Evolutionary conservation across 495 filamentous ascomycete genomes (phyloP), one percentile per base, ranked within the genome.

Genomic region (Xylaria longipes): DNA sequence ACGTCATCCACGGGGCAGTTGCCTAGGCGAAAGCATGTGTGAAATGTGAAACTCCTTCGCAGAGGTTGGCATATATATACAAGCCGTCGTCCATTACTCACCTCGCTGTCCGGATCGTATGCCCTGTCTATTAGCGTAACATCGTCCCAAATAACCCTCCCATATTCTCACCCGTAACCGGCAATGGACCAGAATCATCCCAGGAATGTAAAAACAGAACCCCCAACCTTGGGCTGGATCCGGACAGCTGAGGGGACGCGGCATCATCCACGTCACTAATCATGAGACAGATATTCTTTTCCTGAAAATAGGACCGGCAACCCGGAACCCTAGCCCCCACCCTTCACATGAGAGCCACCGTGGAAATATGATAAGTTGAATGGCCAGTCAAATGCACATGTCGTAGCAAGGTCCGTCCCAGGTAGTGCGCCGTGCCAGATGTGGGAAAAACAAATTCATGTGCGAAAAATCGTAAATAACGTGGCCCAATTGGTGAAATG

Each of bases 91-190:
- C 62, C 77, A 80, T 74, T 75, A 82, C 82, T 86, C 81, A 86
- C 82, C 82, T 82, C 80, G 83, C 83, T 84, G 83, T 81, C 83
- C 81, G 78, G 81, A 79, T 78, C 76, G 65, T 71, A 71, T 77
- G 79, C 77, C 77, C 75, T 79, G 75, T 80, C 77, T 80, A 71
- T 78, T 78, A 78, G 71, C 76, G 71, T 65, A 70, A 52, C 75
- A 72, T 71, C 72, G 68, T 73, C 72, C 76, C 78, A 37, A 69
- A 67, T 69, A 71, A 74, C 71, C 76, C 77, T 76, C 76, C 75
- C 71, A 71, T 71, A 74, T 75, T 68, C 66, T 76, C 71, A 74
- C 75, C 65, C 70, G 64, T 67, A 67, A 72, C 54, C 68, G 77
- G 74, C 66, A 70, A 71, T 73, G 75, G 75, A 75, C 71, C 75